Evolutionary conservation across 2,329 filamentous ascomycete genomes (phyloP).

Genomic region (Fusarium cyanostomum): DNA sequence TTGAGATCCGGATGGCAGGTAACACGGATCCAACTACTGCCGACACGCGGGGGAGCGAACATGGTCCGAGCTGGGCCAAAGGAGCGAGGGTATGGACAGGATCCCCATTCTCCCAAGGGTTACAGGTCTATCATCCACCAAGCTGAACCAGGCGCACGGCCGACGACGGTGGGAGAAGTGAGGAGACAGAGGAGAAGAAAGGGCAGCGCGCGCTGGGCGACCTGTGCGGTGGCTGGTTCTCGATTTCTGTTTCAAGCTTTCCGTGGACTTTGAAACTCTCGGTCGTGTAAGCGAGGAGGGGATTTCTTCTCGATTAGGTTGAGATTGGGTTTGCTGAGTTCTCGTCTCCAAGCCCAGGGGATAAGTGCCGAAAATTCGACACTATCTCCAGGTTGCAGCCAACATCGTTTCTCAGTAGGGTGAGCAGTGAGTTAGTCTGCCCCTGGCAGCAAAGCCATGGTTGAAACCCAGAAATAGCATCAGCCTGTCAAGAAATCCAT

Average conservation of each 20-base stretch:
- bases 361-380: background rate
- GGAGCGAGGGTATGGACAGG: conserved; percentile 8
- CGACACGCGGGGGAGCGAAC: conserved; percentile 24
- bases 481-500: background rate
- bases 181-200: background rate
- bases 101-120: background rate
- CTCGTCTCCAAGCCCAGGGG: background rate
- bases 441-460: too few relatives aligned
- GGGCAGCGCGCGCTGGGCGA: background rate
- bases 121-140: conserved; percentile 2
- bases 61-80: conserved; percentile 12
- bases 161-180: background rate
- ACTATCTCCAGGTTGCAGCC: background rate
- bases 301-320: background rate
- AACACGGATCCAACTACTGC: conserved; percentile 28
- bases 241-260: conserved; percentile 32
- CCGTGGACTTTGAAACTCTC: conserved; percentile 24
- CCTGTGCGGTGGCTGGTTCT: conserved; percentile 21
- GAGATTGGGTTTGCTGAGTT: background rate
- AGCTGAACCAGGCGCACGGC: conserved; percentile 6
- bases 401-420: background rate
- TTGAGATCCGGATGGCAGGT: conserved; percentile 35
- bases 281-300: conserved; percentile 30
- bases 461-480: too few relatives aligned
- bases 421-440: background rate